phyloP scores from a whole-genome alignment of 495 filamentous ascomycete species.

The Pyrenopolyporus hunteri region DNA sequence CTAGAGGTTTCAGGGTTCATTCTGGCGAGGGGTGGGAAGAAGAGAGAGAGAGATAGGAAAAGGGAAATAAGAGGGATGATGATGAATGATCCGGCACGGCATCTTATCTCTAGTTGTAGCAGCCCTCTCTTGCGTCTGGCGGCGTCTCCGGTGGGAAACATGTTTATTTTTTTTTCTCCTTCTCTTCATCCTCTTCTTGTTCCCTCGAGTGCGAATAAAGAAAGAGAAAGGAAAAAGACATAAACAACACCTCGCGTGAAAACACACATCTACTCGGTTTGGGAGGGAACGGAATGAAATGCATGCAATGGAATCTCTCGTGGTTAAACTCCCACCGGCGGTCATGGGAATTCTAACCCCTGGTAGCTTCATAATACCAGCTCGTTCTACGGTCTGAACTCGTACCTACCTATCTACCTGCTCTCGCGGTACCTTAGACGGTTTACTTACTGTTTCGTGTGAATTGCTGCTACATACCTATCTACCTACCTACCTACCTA shows the following conservation, averaged over 20 bases:
- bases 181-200: too few species aligned
- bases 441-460: too few species aligned
- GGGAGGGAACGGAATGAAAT: constrained; percentile 23
- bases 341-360: constrained; percentile 34
- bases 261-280: constrained; percentile 33
- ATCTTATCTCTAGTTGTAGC: constrained; percentile 4
- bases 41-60: constrained; percentile 16
- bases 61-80: constrained; percentile 26
- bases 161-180: too few species aligned
- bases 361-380: constrained; percentile 43
- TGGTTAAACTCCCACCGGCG: constrained; percentile 13
- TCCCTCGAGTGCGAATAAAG: constrained; percentile 39
- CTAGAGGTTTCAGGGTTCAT: constrained; percentile 7
- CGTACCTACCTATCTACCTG: background rate
- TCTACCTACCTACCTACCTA: background rate
- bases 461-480: background rate
- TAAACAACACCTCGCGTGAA: constrained; percentile 5
- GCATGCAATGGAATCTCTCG: constrained; percentile 42
- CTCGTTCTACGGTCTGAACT: constrained; percentile 35
- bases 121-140: constrained; percentile 35
- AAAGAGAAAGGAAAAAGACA: background rate
- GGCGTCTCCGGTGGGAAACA: constrained; percentile 45
- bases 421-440: too few species aligned
- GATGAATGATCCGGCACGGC: constrained; percentile 21
- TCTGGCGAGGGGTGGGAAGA: constrained; percentile 2